phyloP scores from a whole-genome alignment of 495 filamentous ascomycete species.

The Polyplosphaeria fusca region DNA sequence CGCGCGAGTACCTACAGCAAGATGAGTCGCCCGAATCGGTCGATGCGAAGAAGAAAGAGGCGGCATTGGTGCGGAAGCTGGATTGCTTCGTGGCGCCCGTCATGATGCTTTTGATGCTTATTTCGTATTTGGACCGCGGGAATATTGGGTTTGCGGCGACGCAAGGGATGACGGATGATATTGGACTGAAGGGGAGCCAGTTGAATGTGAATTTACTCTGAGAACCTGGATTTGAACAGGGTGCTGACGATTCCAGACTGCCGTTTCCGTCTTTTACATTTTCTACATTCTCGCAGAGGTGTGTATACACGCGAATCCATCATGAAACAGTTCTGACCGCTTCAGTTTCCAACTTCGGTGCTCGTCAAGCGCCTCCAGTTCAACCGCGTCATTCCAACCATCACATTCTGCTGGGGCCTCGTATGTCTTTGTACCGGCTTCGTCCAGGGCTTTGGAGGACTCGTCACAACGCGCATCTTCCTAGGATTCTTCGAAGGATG shows the following conservation, averaged over 20 bases:
- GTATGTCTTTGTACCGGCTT: constrained; percentile 31
- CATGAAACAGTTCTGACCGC: no score
- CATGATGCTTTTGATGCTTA: constrained; percentile 43
- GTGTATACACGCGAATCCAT: not conserved
- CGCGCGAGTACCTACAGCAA: constrained; percentile 17
- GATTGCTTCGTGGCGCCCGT: constrained; percentile 46
- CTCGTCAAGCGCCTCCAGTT: constrained; percentile 32
- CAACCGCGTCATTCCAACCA: constrained; percentile 30
- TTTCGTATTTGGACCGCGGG: constrained; percentile 45
- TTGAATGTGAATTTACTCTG: constrained; percentile 33
- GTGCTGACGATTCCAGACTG: constrained; percentile 11
- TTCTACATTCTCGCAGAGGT: constrained; percentile 32
- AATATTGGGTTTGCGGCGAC: constrained; percentile 40
- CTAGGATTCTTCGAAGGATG: constrained; percentile 33
- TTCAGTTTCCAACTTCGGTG: constrained; percentile 30
- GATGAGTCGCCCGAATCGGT: constrained; percentile 22
- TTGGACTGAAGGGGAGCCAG: constrained; percentile 42
- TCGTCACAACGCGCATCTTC: constrained; percentile 24
- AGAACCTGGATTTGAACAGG: not conserved
- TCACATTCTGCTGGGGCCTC: constrained; percentile 33
- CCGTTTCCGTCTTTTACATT: constrained; percentile 28
- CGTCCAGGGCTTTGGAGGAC: constrained; percentile 22
- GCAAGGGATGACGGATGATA: constrained; percentile 44
- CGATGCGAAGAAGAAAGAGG: constrained; percentile 28
- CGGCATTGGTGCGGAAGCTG: constrained; percentile 40